Conservation (phyloP, 2,329 filamentous ascomycete species). For the Neofusicoccum parvum region DNA sequence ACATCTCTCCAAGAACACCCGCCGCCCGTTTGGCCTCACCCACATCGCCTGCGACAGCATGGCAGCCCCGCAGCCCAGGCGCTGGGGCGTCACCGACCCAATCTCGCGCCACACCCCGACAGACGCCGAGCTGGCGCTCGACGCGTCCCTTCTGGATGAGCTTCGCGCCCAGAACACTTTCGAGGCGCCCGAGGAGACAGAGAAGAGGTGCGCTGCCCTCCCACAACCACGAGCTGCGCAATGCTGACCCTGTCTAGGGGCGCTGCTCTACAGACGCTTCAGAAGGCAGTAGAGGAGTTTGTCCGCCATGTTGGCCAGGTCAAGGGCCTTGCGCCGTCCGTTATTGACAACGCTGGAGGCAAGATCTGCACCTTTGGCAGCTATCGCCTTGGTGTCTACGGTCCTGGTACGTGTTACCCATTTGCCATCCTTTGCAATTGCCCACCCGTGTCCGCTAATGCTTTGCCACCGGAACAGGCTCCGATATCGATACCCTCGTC, state of each 20-base stretch:
- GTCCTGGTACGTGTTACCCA: conserved; percentile 59
- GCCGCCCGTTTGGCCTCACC: background rate
- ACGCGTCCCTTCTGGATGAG: conserved; percentile 78
- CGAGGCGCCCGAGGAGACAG: conserved; percentile 78
- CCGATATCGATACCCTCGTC: conserved; percentile 96
- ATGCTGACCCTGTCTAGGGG: conserved; percentile 50
- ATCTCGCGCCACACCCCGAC: conserved; percentile 79
- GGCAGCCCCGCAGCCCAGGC: conserved; percentile 35
- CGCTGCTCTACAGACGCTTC: conserved; percentile 33
- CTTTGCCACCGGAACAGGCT: conserved; percentile 56
- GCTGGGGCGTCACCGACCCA: conserved; percentile 78
- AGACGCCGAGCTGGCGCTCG: conserved; percentile 72
- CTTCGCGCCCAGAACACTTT: conserved; percentile 90
- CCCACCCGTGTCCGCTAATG: background rate
- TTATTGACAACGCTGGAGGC: conserved; percentile 82
- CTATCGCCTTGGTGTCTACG: conserved; percentile 90
- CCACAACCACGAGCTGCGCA: background rate
- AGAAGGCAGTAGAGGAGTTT: conserved; percentile 81
- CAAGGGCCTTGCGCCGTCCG: conserved; percentile 72
- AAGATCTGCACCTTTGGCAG: conserved; percentile 97
- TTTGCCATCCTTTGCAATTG: background rate
- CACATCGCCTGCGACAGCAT: conserved; percentile 26
- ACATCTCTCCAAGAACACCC: background rate
- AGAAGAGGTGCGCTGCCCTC: conserved; percentile 65
- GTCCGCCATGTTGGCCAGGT: conserved; percentile 76